Base-by-base conservation (phyloP, 2,329 filamentous ascomycete genomes). In the Geosmithia putterillii region DNA sequence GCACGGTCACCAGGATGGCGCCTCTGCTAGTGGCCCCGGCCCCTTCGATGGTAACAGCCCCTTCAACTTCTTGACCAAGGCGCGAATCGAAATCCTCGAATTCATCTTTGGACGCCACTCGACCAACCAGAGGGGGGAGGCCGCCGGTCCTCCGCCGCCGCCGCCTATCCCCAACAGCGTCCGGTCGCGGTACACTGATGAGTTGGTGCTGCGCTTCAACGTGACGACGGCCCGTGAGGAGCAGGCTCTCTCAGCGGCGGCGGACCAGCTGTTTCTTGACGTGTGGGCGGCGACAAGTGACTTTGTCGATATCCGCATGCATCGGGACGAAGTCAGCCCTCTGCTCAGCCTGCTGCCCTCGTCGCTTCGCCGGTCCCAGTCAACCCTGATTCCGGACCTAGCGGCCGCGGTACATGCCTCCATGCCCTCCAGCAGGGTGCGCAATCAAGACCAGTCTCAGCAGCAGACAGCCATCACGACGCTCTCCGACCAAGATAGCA, bases 141-240 rank as follows among this genome's bases (percentile, higher is more conserved):
- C 52, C 37, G 44, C 51, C 48, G 28, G 28, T 32, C 10, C 28
- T 32, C 4, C 10, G 4, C 10, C 10, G 6, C 45, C 46, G n/a
- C 48, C 51, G 23, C 28, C 54, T 44, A 47, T 54, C 42, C 50
- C 53, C 48, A 57, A 51, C 45, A 59, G 53, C 40, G 49, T 66
- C 22, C 58, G 65, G 22, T 63, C 57, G 22, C 65, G 66, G 49
- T 95, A 95, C 58, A 77, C 79, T 48, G 76, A 83, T 48, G 81
- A 95, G 60, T 72, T 95, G n/a, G 87, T 98, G 15, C 66, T 96
- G 48, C 81, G 92, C 35, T 95, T 96, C 71, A 86, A 83, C 54
- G 67, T 95, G 44, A 80, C 74, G 47, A 79, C 74, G 21, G 61
- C 70, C 3, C 71, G 79, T 18, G 85, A 94, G 55, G 81, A 85